These are phyloP conservation scores for Echium plantagineum DNA, from an alignment of 257 asterid species.

Conservation along the genomic window DNA sequence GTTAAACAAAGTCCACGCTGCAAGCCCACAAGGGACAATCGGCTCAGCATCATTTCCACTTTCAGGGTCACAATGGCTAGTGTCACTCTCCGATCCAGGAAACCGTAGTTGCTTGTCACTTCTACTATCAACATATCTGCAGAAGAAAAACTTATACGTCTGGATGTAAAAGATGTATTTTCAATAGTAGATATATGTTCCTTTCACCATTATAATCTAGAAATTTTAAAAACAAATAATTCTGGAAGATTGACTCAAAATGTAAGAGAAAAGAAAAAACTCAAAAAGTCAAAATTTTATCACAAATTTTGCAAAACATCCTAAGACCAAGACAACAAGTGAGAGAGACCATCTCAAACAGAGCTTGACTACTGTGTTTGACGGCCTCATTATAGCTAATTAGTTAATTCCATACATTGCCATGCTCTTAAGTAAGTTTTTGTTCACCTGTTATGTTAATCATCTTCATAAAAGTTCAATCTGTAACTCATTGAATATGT, in stretches of 20 bases:
- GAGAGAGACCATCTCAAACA: background rate
- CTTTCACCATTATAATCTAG: background rate
- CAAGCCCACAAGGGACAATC: constrained; percentile 68
- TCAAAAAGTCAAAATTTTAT: background rate
- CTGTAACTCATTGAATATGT: background rate
- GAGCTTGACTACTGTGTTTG: too few relatives aligned
- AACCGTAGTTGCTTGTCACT: constrained; percentile 53
- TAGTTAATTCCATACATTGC: too few relatives aligned
- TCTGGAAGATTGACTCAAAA: background rate
- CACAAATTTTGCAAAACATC: background rate
- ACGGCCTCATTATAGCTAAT: too few relatives aligned
- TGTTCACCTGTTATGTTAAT: too few relatives aligned
- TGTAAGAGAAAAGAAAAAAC: background rate
- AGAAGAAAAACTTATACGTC: constrained; percentile 12
- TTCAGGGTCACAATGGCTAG: constrained; percentile 56
- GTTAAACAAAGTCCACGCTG: constrained; percentile 75
- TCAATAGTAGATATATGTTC: background rate
- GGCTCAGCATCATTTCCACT: constrained; percentile 42
- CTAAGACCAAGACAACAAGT: background rate
- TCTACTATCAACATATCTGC: constrained; percentile 69
- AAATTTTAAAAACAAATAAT: too few relatives aligned
- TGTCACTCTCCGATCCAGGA: constrained; percentile 34
- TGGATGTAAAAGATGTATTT: constrained; percentile 2
- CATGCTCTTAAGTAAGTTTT: too few relatives aligned
- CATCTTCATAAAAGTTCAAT: too few relatives aligned